Evolutionary conservation across 148 eudicot species (phyloP).

Genomic region (Rhododendron griersonianum): DNA sequence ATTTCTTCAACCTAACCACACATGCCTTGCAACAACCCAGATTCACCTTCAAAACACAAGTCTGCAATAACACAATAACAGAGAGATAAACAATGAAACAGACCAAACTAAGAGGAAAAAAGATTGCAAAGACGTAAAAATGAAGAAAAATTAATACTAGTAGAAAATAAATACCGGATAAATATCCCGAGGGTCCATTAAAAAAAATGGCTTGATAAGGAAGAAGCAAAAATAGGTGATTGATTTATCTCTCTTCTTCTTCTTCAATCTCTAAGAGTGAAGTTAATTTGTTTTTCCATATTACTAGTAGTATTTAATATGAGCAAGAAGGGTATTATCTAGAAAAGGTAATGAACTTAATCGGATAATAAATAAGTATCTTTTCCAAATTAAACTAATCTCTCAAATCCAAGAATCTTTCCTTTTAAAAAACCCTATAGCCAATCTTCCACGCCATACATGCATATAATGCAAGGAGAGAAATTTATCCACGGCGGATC

Average conservation of each 20-base stretch:
- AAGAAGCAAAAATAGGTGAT: background rate
- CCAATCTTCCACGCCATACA: background rate
- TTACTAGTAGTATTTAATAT: background rate
- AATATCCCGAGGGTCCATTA: background rate
- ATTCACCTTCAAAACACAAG: constrained; percentile 11
- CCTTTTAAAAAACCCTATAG: background rate
- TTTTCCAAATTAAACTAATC: background rate
- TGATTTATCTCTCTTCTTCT: background rate
- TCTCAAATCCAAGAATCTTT: background rate
- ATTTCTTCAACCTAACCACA: background rate
- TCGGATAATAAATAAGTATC: background rate
- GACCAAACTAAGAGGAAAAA: background rate
- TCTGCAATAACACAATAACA: constrained; percentile 2
- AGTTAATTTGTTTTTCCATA: background rate
- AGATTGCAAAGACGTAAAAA: background rate
- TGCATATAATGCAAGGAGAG: background rate
- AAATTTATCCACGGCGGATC: too few relatives aligned
- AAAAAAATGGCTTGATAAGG: background rate
- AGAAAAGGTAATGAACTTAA: background rate
- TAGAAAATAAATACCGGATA: background rate
- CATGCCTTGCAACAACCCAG: constrained; percentile 3
- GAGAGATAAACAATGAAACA: background rate
- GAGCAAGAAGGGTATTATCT: background rate
- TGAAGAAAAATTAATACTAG: background rate
- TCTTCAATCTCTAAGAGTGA: background rate